Base-by-base conservation (phyloP, 1,139 yeast species). In the Spathaspora jeffriesii region DNA sequence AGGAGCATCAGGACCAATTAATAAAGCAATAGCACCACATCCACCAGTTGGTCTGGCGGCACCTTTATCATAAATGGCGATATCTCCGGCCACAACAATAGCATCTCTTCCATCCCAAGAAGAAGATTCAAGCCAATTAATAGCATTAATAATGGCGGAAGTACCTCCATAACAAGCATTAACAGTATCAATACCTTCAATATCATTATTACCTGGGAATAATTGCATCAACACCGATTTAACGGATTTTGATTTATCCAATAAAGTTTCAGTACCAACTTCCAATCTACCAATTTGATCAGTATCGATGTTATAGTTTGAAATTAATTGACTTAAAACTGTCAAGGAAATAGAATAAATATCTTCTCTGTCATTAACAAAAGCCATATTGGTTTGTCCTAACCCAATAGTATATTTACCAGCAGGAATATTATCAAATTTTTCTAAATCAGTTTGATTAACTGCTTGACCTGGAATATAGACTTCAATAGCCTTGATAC, bases 1-100 rank as follows among this genome's bases (percentile, higher is more conserved):
- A 57, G 99, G 99, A 40, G 99, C 98, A 64, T 95, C 96, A 47
- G 98, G 97, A 46, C 99, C 99, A 63, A 95, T 88, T 68, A 88
- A 83, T 65, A 95, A 63, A 44, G 99, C 99, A 51, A 93, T 96
- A 47, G 96, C 82, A 63, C 99, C 99, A 50, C 96, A 98, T 73
- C 99, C 99, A 67, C 99, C 99, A 50, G 99, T 93, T 62, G 99
- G 99, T 78, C 99, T 86, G 48, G 99, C 99, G 44, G 96, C 87
- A 67, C 99, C 99, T 73, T 92, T 82, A 60, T 93, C 91, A 72
- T 95, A 95, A 60, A 95, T 87, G 64, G 99, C 99, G 67, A 95
- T 93, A 70, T 95, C 99, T 69, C 97, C 98, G 64, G 95, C 85
- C 38, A 92, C 97, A 49, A 92, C 99, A 61, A 93, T 83, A 51